Evolutionary conservation across 768 basidiomycete species (phyloP).

Genomic region (Auriscalpium vulgare): DNA sequence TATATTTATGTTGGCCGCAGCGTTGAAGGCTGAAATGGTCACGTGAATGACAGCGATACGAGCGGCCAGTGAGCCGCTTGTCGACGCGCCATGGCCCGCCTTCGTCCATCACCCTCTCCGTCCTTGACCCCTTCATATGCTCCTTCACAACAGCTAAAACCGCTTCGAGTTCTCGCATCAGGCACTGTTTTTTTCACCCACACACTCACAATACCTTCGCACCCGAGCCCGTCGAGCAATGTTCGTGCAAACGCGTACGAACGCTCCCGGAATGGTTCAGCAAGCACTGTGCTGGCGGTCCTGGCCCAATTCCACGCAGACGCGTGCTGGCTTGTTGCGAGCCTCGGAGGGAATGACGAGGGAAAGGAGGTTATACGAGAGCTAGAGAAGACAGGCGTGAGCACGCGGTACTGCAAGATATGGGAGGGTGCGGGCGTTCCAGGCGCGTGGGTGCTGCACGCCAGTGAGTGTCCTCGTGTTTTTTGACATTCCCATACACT

Average conservation of each 20-base stretch:
- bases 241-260: conserved; percentile 67
- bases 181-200: conserved; percentile 79
- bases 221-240: conserved; percentile 50
- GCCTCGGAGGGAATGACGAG: conserved; percentile 66
- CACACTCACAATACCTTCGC: conserved; percentile 51
- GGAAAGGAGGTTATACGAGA: conserved; percentile 55
- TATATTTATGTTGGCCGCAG: no score
- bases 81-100: conserved; percentile 18
- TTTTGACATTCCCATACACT: not conserved
- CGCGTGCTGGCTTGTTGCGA: conserved; percentile 64
- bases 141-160: conserved; percentile 13
- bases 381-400: conserved; percentile 59
- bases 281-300: conserved; percentile 60
- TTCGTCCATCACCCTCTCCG: conserved; percentile 12
- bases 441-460: conserved; percentile 73
- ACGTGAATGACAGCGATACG: no score
- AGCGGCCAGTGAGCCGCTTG: not conserved
- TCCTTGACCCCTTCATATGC: conserved; percentile 16
- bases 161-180: conserved; percentile 69
- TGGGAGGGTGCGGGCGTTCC: conserved; percentile 70
- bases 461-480: conserved; percentile 35
- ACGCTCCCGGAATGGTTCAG: conserved; percentile 63
- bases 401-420: conserved; percentile 65
- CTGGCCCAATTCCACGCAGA: conserved; percentile 63
- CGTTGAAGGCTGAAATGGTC: no score